Percentiles rank a stretch among this genome's conserved stretches.
Conservation (phyloP, 306 rosid species). For the Rubus parviflorus region DNA sequence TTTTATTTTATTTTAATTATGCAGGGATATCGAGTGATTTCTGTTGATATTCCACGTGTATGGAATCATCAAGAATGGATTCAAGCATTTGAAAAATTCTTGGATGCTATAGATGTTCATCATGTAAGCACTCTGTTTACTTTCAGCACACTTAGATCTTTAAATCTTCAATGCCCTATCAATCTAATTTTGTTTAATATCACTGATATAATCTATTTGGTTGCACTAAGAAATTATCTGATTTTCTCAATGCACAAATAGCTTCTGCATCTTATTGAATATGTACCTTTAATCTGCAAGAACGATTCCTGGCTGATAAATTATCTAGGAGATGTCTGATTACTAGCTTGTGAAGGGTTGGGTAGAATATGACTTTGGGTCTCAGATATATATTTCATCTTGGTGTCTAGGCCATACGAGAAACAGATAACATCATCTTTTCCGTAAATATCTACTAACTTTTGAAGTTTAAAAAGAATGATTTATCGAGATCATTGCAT, state of each 20-base stretch:
- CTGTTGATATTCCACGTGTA: slow-evolving; percentile 93
- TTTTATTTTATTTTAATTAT: slow-evolving; percentile 2
- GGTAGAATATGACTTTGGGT: background rate
- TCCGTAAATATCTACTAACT: background rate
- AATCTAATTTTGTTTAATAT: background rate
- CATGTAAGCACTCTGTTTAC: slow-evolving; percentile 55
- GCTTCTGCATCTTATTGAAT: background rate
- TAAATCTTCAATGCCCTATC: background rate
- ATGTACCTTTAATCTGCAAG: background rate
- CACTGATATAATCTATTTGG: background rate
- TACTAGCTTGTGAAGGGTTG: background rate
- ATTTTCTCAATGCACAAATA: background rate
- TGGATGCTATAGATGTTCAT: slow-evolving; percentile 98
- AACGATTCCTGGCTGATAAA: background rate
- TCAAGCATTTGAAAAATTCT: slow-evolving; percentile 93
- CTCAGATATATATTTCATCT: background rate
- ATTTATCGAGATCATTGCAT: background rate
- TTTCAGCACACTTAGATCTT: background rate
- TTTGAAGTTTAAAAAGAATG: background rate
- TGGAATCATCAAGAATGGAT: slow-evolving; percentile 96
- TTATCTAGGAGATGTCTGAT: background rate
- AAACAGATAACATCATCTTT: background rate
- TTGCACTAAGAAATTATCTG: background rate
- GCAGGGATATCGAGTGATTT: slow-evolving; percentile 95
- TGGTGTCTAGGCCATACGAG: slow-evolving; percentile 4